Conservation (phyloP, 73 alveolate genomes). For the Paramecium caudatum region DNA sequence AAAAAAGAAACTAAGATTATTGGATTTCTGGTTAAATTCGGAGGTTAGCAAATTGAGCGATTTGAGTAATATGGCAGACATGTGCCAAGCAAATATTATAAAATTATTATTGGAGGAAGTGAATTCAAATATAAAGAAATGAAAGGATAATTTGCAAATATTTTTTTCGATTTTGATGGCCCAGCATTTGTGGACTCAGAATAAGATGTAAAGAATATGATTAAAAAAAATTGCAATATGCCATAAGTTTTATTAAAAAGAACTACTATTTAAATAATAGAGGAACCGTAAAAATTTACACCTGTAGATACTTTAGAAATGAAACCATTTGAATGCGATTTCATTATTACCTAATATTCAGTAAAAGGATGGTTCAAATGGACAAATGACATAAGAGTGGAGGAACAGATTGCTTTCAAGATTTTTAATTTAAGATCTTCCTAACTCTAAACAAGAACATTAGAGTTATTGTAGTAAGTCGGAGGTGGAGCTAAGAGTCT, state of each 20-base stretch:
- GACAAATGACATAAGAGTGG: background rate
- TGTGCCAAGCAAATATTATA: background rate
- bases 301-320: background rate
- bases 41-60: background rate
- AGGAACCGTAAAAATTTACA: background rate
- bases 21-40: slow-evolving; percentile 15
- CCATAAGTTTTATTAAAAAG: background rate
- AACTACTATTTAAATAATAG: background rate
- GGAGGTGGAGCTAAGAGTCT: slow-evolving; percentile 56
- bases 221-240: background rate
- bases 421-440: slow-evolving; percentile 46
- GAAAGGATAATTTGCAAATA: slow-evolving; percentile 45
- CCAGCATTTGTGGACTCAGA: slow-evolving; percentile 49
- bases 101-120: slow-evolving; percentile 43
- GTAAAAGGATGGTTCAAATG: slow-evolving; percentile 59
- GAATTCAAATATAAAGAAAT: slow-evolving; percentile 3
- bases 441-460: too few relatives aligned
- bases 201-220: background rate
- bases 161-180: slow-evolving; percentile 43
- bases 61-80: slow-evolving; percentile 43
- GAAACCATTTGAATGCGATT: background rate
- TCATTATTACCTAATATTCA: background rate
- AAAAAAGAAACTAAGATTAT: background rate
- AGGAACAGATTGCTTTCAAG: background rate
- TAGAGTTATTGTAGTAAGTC: background rate